Evolutionary conservation across 2,329 filamentous ascomycete species (phyloP).

Genomic region (Sclerotinia sclerotiorum): DNA sequence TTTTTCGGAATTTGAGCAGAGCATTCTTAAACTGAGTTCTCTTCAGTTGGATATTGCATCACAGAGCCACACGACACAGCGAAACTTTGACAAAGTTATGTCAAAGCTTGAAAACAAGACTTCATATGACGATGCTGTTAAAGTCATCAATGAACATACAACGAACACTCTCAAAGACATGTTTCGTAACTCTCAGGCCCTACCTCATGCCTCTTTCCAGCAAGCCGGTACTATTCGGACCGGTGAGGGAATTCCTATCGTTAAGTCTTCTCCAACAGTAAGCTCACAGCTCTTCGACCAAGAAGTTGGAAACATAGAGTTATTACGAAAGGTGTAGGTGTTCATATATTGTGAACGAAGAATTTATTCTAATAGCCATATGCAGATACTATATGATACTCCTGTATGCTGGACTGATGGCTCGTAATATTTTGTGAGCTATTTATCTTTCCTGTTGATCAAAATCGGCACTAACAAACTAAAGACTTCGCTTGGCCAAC

Average conservation of each 20-base stretch:
- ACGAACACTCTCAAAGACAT: neutral
- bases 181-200: neutral
- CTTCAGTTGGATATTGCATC: neutral
- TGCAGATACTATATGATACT: neutral
- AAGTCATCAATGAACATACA: neutral
- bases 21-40: neutral
- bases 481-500: neutral
- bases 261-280: too few species aligned
- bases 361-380: too few species aligned
- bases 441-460: too few species aligned
- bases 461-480: neutral
- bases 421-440: neutral
- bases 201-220: neutral
- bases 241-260: too few species aligned
- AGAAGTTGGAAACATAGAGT: neutral
- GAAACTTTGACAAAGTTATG: too few species aligned
- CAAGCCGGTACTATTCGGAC: too few species aligned
- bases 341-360: neutral
- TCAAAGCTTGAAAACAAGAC: neutral
- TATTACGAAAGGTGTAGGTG: neutral
- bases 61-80: too few species aligned
- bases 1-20: neutral
- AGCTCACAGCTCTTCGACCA: neutral
- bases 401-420: neutral
- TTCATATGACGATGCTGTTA: neutral